Percentiles rank a stretch among this genome's conserved stretches.
phyloP scores from a whole-genome alignment of 2,329 filamentous ascomycete genomes.

The Hymenoscyphus fructigenus region DNA sequence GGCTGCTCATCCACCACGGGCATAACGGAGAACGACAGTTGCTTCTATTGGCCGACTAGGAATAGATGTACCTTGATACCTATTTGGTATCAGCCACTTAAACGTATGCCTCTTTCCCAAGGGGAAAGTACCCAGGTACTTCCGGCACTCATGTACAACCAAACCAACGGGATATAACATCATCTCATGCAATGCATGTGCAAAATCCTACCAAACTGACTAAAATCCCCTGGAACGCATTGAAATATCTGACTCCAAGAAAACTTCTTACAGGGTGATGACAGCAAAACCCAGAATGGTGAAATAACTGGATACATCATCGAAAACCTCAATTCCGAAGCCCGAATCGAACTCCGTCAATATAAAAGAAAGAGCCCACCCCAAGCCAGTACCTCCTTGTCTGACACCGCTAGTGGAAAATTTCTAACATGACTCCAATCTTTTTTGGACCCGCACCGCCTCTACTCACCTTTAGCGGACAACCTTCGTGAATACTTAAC shows the following conservation, averaged over 20 bases:
- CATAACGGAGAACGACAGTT: too few relatives aligned
- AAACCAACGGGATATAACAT: not conserved
- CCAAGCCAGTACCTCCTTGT: not conserved
- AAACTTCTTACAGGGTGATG: not conserved
- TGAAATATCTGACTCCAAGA: not conserved
- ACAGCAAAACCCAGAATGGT: not conserved
- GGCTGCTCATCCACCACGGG: too few relatives aligned
- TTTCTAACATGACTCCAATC: conserved; percentile 21
- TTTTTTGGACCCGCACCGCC: conserved; percentile 31
- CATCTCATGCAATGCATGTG: conserved; percentile 1
- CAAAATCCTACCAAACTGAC: not conserved
- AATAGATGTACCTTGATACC: too few relatives aligned
- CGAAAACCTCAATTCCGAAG: not conserved
- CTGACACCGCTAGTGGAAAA: conserved; percentile 15
- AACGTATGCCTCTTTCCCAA: conserved; percentile 2
- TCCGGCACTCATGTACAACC: not conserved
- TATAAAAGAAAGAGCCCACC: not conserved
- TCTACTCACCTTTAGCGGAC: conserved; percentile 30
- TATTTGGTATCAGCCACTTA: too few relatives aligned
- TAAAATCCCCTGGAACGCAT: not conserved
- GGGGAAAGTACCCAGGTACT: not conserved
- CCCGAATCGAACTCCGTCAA: conserved; percentile 9
- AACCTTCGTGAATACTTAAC: conserved; percentile 16
- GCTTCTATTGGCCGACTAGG: too few relatives aligned
- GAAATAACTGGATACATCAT: not conserved